These are phyloP conservation scores for Otatea glauca DNA, from an alignment of 176 grass and related monocot species.

Conservation along the genomic window DNA sequence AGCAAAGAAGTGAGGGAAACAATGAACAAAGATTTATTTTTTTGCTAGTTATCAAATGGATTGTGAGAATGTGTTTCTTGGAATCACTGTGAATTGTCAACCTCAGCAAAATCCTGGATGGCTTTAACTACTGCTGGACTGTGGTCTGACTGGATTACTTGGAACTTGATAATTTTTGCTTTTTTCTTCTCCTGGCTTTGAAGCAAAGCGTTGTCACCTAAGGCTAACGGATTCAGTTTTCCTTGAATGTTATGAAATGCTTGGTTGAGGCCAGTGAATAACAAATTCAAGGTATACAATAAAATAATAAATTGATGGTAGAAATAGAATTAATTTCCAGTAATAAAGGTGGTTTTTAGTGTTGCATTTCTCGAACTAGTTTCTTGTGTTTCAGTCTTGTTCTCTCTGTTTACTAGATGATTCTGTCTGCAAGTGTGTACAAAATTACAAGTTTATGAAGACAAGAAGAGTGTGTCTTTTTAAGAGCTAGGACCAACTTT, in stretches of 20 bases:
- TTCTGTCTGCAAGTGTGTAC: background rate
- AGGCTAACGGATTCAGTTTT: background rate
- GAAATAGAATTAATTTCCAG: background rate
- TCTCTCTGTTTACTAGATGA: background rate
- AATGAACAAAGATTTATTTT: background rate
- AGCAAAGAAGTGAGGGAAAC: background rate
- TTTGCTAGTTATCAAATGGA: constrained; percentile 9
- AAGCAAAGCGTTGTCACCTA: background rate
- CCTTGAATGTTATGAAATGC: background rate
- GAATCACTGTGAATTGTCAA: background rate
- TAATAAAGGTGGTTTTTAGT: background rate
- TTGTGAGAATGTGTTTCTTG: background rate
- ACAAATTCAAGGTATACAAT: background rate
- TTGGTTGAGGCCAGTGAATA: constrained; percentile 4
- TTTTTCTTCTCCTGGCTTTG: constrained; percentile 6
- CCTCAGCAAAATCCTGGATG: constrained; percentile 4
- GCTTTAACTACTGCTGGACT: background rate
- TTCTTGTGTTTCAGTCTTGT: constrained; percentile 14
- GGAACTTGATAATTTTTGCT: background rate
- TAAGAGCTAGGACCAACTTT: constrained; percentile 5
- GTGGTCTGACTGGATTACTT: background rate
- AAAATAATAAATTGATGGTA: background rate
- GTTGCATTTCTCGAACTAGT: background rate
- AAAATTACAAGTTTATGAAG: background rate
- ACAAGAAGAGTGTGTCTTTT: background rate